Evolutionary conservation across 108 stramenopile species (phyloP), one percentile per base, ranked within the genome.

Genomic region (Bacterosira constricta): DNA sequence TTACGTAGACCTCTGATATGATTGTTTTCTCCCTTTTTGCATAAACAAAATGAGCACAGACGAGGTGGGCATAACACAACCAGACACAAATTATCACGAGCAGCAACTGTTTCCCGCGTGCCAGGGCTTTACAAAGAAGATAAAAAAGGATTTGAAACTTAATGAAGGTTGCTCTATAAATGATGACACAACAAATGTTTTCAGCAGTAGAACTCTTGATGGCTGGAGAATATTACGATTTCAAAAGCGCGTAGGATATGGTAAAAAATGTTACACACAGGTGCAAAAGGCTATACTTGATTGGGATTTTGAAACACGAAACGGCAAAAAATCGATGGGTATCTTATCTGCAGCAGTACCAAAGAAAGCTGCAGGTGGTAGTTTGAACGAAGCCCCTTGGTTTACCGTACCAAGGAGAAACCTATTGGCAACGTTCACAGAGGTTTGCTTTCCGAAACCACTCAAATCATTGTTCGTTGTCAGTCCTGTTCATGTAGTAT

Each of bases 191-290:
- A 37, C 34, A 32, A 62, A 37, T 39, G 51, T 52, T 10, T 42
- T 21, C 7, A 61, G 36, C 6, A 60, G 49, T 27, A 36, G n/a
- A 52, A 49, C 35, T 27, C 21, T 50, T 4, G 47, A 75, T 31
- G 73, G 74, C 32, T 75, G 74, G 74, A 75, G 74, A 75, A 50
- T 75, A 12, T 23, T 75, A 18, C 41, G 56, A 41, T 75, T 65
- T 62, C 49, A 36, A 15, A 75, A 65, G 49, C 39, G 52, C 50
- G 49, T 67, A 35, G 74, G 74, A 39, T 36, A 29, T 45, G 74
- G 74, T 44, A 47, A 53, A 35, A 39, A 49, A 18, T 67, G 66
- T 38, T 75, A 75, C 41, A 67, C n/a, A 34, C 41, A 20, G 21
- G 35, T 75, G 27, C 45, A 44, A 67, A n/a, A 41, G 32, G 74